These are phyloP conservation scores for Craterostigma plantagineum DNA, from an alignment of 257 asterid genomes.

Conservation along the genomic window DNA sequence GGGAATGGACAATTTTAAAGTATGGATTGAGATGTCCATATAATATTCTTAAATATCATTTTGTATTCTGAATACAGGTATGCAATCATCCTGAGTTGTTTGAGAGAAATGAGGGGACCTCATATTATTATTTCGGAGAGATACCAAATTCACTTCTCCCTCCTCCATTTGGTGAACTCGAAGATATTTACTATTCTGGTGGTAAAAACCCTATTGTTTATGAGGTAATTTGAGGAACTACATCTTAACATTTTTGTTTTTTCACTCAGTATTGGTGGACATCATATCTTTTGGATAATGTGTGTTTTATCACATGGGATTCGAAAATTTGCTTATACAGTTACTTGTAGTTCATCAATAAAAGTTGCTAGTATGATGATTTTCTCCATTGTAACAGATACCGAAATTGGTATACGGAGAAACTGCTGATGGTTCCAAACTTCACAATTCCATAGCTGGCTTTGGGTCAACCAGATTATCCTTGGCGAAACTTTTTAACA, in stretches of 20 bases:
- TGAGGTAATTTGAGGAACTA: conserved; percentile 34
- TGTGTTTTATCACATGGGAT: not conserved
- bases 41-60: no score
- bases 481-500: conserved; percentile 45
- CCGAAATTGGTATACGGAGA: conserved; percentile 81
- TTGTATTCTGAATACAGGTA: conserved; percentile 31
- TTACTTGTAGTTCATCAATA: no score
- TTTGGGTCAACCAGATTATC: conserved; percentile 23
- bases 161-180: conserved; percentile 86
- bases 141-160: conserved; percentile 69
- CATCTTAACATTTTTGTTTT: no score
- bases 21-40: no score
- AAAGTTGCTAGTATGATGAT: no score
- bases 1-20: no score
- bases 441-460: conserved; percentile 16
- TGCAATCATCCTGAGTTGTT: conserved; percentile 98
- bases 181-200: conserved; percentile 62
- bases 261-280: no score
- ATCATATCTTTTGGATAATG: no score
- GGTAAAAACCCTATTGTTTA: conserved; percentile 66
- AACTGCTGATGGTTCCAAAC: conserved; percentile 17
- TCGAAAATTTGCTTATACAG: conserved; percentile 4
- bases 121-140: conserved; percentile 76
- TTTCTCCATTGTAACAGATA: no score
- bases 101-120: conserved; percentile 96